Evolutionary conservation across 257 asterid genomes (phyloP), one percentile per base, ranked within the genome.

Genomic region (Capsicum pubescens): DNA sequence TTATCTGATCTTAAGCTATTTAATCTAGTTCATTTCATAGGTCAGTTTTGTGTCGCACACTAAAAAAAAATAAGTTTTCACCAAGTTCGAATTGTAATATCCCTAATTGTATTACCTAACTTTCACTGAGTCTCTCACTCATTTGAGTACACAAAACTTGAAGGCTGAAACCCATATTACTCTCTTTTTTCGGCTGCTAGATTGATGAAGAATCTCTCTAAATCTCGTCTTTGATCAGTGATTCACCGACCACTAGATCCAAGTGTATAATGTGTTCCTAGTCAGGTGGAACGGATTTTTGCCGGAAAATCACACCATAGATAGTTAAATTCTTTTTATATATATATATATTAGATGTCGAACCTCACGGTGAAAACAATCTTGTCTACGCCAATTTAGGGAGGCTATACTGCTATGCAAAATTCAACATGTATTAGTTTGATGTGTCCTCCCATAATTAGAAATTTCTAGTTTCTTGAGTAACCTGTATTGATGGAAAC

Each of bases 391-490:
- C 10, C 10, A 3, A 36, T 35, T 67, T 15, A 67, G 50, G 74
- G 21, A 14, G 50, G 7, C 19, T 35, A 64, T 12, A 14, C 21
- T 36, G 32, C 59, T 19, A 11, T 19, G 39, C 19, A 21, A 52
- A 72, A 8, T 72, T 48, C 12, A 19, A 19, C 42, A 48, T 11
- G 12, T 21, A 19, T 76, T 26, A 9, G 21, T 76, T 76, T 32
- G 63, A 52, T 77, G 8, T 77, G 72, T 59, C 83, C 58, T 80
- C 8, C 59, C 70, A 48, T 61, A 8, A 26, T 42, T 80, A 14
- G 50, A 50, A 58, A 46, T 13, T 11, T n/a, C n/a, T 36, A 32
- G 57, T 80, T 80, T 21, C 36, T 80, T 39, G 13, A 17, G 32
- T 46, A 60, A 32, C 11, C 61, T 44, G 59, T 21, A 57, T 44